Evolutionary conservation across 352 stramenopile species (phyloP).

Genomic region (Globisporangium irregulare): DNA sequence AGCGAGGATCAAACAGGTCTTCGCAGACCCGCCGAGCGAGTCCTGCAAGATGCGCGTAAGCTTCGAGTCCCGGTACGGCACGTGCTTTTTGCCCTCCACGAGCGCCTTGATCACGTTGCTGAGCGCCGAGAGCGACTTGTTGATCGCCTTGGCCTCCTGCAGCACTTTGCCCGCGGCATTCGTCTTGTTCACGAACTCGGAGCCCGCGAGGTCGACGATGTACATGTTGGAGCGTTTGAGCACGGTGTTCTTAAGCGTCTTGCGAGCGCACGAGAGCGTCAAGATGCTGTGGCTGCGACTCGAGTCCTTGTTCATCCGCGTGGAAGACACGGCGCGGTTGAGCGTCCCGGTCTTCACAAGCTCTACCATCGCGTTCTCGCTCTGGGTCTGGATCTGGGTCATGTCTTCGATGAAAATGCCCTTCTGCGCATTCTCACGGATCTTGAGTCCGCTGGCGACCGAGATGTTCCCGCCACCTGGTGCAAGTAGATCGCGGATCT

Average conservation of each 20-base stretch:
- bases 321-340: conserved; percentile 68
- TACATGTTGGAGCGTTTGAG: conserved; percentile 66
- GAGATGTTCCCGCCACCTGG: conserved; percentile 7
- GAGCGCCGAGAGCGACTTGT: conserved; percentile 80
- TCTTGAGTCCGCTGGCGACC: conserved; percentile 46
- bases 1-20: conserved; percentile 95
- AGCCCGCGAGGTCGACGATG: conserved; percentile 82
- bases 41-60: conserved; percentile 86
- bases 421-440: conserved; percentile 62
- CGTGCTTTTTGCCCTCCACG: conserved; percentile 67
- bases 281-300: conserved; percentile 77
- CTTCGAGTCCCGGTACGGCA: conserved; percentile 82
- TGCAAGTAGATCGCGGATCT: conserved; percentile 71
- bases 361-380: conserved; percentile 53
- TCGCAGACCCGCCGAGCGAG: conserved; percentile 89
- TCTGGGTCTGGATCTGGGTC: conserved; percentile 37
- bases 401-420: conserved; percentile 82
- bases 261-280: conserved; percentile 49
- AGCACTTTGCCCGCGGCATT: conserved; percentile 72
- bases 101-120: conserved; percentile 87
- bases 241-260: conserved; percentile 19
- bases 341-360: conserved; percentile 57
- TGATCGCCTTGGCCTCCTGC: conserved; percentile 85
- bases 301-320: conserved; percentile 90
- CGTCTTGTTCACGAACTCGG: conserved; percentile 85